Evolutionary conservation across 805 yeast genomes (phyloP).

Genomic region (Dipodascus albidus): DNA sequence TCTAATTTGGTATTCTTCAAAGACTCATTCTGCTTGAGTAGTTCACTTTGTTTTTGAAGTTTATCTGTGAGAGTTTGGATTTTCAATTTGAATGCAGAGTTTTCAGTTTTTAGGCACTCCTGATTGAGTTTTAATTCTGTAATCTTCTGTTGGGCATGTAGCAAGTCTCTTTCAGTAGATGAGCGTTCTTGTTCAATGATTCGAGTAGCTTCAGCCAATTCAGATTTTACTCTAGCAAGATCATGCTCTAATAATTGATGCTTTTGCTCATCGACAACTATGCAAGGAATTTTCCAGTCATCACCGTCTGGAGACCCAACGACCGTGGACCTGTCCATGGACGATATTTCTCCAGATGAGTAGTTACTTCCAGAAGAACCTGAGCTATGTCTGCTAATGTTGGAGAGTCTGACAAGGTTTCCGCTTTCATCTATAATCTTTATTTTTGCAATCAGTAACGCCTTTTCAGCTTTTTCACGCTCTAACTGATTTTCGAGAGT

Average conservation of each 20-base stretch:
- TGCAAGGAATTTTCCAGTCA: not conserved
- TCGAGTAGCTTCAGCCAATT: not conserved
- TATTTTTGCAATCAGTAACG: conserved; percentile 3
- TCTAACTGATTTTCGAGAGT: conserved; percentile 13
- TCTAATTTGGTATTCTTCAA: not conserved
- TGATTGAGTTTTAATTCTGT: not conserved
- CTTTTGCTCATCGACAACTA: not conserved
- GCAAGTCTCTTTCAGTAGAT: not conserved
- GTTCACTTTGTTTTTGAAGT: not conserved
- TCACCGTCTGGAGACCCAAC: not conserved
- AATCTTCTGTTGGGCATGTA: not conserved
- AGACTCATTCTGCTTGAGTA: not conserved
- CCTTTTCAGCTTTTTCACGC: conserved; percentile 13
- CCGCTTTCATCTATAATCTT: conserved; percentile 3
- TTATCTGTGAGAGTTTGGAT: not conserved
- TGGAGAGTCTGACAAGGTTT: conserved; percentile 4
- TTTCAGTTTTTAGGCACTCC: not conserved
- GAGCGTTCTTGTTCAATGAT: not conserved
- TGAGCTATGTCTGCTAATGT: conserved; percentile 9
- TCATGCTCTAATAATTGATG: not conserved
- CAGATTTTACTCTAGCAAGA: not conserved
- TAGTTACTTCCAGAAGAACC: conserved; percentile 7
- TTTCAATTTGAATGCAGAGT: not conserved
- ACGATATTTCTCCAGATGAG: conserved; percentile 3
- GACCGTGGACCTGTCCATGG: not conserved